These are phyloP conservation scores for Penicillium digitatum DNA, from an alignment of 2,329 filamentous ascomycete species.

Conservation along the genomic window DNA sequence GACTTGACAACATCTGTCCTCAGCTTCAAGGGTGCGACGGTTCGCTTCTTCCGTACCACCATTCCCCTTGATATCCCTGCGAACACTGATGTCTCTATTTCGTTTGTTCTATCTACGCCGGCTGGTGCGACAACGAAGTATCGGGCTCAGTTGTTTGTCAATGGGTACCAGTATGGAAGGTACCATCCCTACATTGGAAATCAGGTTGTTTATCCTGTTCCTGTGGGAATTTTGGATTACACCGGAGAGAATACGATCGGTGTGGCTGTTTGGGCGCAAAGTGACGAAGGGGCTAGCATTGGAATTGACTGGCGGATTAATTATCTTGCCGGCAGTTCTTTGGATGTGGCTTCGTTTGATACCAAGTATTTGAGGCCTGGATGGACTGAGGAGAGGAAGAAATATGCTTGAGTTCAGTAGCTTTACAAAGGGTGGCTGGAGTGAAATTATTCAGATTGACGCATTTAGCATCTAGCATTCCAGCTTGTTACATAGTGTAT, in stretches of 20 bases:
- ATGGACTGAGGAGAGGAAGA: conserved; percentile 43
- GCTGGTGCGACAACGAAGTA: conserved; percentile 39
- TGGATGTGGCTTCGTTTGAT: conserved; percentile 49
- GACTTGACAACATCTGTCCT: conserved; percentile 29
- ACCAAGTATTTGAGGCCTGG: conserved; percentile 49
- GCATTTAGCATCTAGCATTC: background rate
- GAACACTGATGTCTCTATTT: conserved; percentile 55
- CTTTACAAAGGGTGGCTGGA: too few species aligned
- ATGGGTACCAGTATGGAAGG: conserved; percentile 61
- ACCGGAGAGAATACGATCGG: conserved; percentile 56
- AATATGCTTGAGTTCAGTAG: conserved; percentile 31
- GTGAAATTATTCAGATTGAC: background rate
- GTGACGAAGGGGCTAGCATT: conserved; percentile 49
- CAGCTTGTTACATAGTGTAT: background rate
- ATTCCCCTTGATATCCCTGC: conserved; percentile 51
- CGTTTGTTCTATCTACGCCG: conserved; percentile 51
- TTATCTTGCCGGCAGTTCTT: conserved; percentile 52
- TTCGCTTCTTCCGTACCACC: conserved; percentile 54
- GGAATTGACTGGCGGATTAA: conserved; percentile 52
- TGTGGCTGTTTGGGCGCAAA: conserved; percentile 59
- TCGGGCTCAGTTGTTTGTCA: conserved; percentile 58
- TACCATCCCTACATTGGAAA: conserved; percentile 60
- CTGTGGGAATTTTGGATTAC: conserved; percentile 57
- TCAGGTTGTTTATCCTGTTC: conserved; percentile 58
- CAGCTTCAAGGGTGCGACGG: conserved; percentile 49